A percentile compares a stretch with the other conserved stretches of the same genome.
These are phyloP conservation scores for Saprolegnia diclina DNA, from an alignment of 352 stramenopile genomes.

Conservation along the genomic window DNA sequence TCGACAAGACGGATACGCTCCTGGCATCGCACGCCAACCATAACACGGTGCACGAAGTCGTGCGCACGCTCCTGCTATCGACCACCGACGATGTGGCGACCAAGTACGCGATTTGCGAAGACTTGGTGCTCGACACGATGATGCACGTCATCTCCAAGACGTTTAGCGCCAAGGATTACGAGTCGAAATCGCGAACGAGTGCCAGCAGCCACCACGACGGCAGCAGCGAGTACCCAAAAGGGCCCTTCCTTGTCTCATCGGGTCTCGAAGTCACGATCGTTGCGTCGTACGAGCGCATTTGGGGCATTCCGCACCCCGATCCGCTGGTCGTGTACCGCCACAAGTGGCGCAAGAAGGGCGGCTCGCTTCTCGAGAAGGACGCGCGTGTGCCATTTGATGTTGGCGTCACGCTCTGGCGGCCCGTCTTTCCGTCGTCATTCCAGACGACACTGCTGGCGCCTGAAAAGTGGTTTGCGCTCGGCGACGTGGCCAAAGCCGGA, in stretches of 20 bases:
- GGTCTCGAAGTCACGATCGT: slow-evolving; percentile 71
- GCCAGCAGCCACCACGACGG: slow-evolving; percentile 31
- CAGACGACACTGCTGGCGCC: slow-evolving; percentile 31
- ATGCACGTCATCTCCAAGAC: slow-evolving; percentile 72
- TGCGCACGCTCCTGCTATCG: slow-evolving; percentile 32
- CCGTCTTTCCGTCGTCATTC: slow-evolving; percentile 37
- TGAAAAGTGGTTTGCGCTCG: slow-evolving; percentile 60
- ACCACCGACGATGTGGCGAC: slow-evolving; percentile 13
- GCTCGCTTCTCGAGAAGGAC: slow-evolving; percentile 30
- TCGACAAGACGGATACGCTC: slow-evolving; percentile 31
- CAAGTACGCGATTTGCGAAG: slow-evolving; percentile 39
- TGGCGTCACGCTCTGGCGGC: slow-evolving; percentile 71
- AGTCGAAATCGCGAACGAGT: slow-evolving; percentile 32
- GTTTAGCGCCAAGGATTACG: slow-evolving; percentile 46
- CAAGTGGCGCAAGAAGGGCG: slow-evolving; percentile 64
- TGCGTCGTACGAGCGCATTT: slow-evolving; percentile 71
- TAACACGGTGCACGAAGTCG: slow-evolving; percentile 26
- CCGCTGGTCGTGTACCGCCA: slow-evolving; percentile 70
- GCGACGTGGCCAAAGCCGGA: slow-evolving; percentile 61
- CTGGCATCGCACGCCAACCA: slow-evolving; percentile 1
- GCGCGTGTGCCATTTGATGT: slow-evolving; percentile 37
- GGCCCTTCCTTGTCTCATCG: slow-evolving; percentile 56
- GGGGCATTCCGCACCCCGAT: slow-evolving; percentile 73
- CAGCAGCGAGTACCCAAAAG: slow-evolving; percentile 60
- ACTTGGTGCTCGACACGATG: slow-evolving; percentile 68